A percentile compares a stretch with the other conserved stretches of the same genome.
Conservation (phyloP, 2,329 filamentous ascomycete species). For the Fusarium nygamai region DNA sequence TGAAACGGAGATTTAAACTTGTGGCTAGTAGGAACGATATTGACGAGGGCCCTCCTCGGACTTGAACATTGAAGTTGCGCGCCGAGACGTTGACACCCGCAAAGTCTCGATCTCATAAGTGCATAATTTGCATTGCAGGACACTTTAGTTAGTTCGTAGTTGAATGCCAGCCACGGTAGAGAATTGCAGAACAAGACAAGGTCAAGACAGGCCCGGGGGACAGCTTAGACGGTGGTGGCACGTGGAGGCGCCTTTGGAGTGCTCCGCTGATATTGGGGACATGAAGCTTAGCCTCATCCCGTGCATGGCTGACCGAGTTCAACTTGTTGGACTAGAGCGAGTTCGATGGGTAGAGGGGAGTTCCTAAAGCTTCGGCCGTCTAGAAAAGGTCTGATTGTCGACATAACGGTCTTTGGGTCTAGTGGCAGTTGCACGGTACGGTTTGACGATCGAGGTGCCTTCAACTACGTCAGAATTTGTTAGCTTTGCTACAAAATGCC, state of each 20-base stretch:
- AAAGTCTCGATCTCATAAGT: neutral
- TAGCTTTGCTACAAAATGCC: rapidly evolving
- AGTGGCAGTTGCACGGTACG: no score
- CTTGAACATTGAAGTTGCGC: neutral
- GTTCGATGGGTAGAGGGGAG: neutral
- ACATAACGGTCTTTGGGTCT: no score
- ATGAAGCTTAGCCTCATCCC: no score
- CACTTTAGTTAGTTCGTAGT: no score
- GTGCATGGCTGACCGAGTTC: neutral
- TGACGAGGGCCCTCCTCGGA: neutral
- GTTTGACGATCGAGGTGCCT: neutral
- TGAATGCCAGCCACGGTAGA: rapidly evolving
- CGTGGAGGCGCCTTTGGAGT: no score
- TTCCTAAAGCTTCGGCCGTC: neutral
- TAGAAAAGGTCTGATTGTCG: neutral
- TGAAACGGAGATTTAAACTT: no score
- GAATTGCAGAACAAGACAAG: neutral
- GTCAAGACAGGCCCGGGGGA: rapidly evolving
- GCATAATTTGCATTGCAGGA: rapidly evolving
- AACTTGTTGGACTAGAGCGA: no score
- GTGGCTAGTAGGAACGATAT: neutral
- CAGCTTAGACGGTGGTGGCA: neutral
- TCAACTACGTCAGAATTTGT: no score
- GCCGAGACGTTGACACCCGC: neutral
- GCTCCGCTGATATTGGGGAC: neutral